Evolutionary conservation across 139 green algal species (phyloP).

Genomic region (Limnomonas spitsbergensis): DNA sequence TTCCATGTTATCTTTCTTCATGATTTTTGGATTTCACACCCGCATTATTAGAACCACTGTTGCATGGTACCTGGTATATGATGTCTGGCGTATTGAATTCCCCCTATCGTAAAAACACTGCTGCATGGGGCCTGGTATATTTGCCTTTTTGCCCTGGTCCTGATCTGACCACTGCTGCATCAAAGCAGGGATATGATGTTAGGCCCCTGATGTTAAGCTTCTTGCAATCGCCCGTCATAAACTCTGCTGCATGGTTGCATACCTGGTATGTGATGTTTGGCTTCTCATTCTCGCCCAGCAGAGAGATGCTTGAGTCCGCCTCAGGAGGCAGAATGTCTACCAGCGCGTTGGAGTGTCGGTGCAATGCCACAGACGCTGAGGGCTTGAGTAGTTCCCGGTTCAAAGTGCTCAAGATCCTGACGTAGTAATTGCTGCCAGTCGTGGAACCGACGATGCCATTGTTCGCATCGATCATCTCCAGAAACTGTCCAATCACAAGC

Average conservation of each 20-base stretch:
- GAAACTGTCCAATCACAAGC: conserved; percentile 98
- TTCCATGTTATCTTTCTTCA: too few species aligned
- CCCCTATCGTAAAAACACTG: too few species aligned
- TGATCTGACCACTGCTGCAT: too few species aligned
- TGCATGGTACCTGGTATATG: too few species aligned
- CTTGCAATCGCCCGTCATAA: too few species aligned
- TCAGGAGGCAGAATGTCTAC: conserved; percentile 98
- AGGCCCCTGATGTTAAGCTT: too few species aligned
- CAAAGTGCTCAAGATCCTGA: conserved; percentile 92
- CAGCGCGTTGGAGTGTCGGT: conserved; percentile 96
- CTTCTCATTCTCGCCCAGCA: conserved; percentile 87
- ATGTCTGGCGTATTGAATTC: too few species aligned
- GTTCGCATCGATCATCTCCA: conserved; percentile 97
- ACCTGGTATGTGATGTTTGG: conserved; percentile 93
- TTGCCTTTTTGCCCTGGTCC: too few species aligned
- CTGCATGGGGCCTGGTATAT: too few species aligned
- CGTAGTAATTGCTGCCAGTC: conserved; percentile 86
- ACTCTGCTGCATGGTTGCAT: neutral
- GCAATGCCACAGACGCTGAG: conserved; percentile 88
- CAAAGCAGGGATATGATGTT: too few species aligned
- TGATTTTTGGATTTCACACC: too few species aligned
- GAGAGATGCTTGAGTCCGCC: conserved; percentile 93
- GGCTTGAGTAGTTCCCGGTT: conserved; percentile 97
- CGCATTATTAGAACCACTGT: too few species aligned
- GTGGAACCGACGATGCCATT: conserved; percentile 96